Evolutionary conservation across 768 basidiomycete species (phyloP).

Genomic region (Galerina sulciceps): DNA sequence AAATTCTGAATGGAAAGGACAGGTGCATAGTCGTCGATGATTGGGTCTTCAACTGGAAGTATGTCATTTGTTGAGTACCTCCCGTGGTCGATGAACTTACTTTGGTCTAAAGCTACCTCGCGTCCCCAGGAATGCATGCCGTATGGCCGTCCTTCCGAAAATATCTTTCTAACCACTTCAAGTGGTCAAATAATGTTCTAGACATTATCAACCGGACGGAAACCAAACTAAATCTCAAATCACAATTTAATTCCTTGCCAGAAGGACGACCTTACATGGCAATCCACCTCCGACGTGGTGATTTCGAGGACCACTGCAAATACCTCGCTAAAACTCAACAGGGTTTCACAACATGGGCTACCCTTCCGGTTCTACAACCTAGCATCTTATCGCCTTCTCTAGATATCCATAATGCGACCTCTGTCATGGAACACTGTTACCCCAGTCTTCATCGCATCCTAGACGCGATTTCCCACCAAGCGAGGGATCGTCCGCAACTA

Average conservation of each 20-base stretch:
- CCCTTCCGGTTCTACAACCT: constrained; percentile 39
- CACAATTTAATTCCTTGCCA: constrained; percentile 16
- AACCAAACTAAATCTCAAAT: constrained; percentile 34
- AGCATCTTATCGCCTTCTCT: constrained; percentile 40
- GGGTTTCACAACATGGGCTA: constrained; percentile 54
- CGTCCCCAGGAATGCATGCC: constrained; percentile 39
- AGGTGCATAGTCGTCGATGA: constrained; percentile 49
- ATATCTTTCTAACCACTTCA: constrained; percentile 42
- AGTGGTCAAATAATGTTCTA: constrained; percentile 43
- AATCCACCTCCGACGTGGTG: constrained; percentile 52
- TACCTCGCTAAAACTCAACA: constrained; percentile 33
- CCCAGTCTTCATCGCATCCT: constrained; percentile 45
- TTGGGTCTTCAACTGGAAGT: constrained; percentile 49
- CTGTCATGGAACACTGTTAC: constrained; percentile 49
- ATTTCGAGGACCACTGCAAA: constrained; percentile 48
- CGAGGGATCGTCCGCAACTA: constrained; percentile 37
- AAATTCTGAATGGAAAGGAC: constrained; percentile 34
- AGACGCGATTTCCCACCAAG: constrained; percentile 39
- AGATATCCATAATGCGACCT: constrained; percentile 36
- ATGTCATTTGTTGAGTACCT: constrained; percentile 15
- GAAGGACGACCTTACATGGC: constrained; percentile 46
- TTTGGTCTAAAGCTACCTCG: constrained; percentile 35
- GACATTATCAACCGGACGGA: constrained; percentile 39
- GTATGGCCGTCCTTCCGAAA: constrained; percentile 45
- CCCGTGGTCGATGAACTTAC: neutral